Conservation (phyloP, 306 rosid species). For the Quercus ilex region DNA sequence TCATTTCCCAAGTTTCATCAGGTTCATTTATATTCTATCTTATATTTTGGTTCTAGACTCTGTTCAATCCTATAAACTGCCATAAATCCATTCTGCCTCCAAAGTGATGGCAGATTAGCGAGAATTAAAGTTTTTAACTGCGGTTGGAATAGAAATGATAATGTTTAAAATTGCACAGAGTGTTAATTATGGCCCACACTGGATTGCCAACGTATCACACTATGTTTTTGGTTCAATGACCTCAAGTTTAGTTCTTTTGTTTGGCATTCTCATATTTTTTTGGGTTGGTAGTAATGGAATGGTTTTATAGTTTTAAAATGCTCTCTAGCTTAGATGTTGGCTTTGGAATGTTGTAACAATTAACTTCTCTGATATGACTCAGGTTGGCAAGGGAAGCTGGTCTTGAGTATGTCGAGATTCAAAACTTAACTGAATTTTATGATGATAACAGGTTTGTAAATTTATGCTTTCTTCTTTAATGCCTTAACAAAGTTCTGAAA, state of each 20-base stretch:
- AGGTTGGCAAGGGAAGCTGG: constrained; percentile 99
- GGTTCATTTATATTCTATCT: constrained; percentile 40
- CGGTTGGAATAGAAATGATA: neutral
- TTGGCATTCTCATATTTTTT: neutral
- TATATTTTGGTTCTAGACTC: neutral
- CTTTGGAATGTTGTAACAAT: neutral
- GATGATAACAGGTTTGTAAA: constrained; percentile 83
- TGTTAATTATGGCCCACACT: neutral
- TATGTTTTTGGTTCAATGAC: constrained; percentile 1
- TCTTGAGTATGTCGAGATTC: constrained; percentile 92
- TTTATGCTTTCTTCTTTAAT: constrained; percentile 3
- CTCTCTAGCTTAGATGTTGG: neutral
- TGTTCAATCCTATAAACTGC: neutral
- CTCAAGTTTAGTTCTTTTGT: constrained; percentile 11
- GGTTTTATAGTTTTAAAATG: neutral
- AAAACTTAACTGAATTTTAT: constrained; percentile 85
- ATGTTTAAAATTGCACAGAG: neutral
- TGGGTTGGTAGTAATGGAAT: neutral
- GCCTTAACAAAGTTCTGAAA: neutral
- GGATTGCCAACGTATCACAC: neutral
- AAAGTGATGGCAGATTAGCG: neutral
- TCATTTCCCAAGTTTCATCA: constrained; percentile 94
- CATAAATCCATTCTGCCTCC: constrained; percentile 7
- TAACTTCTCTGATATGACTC: constrained; percentile 9
- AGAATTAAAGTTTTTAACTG: constrained; percentile 6